Evolutionary conservation across 1,284 basidiomycete species (phyloP), one percentile per base, ranked within the genome.

Genomic region (Malassezia caprae): DNA sequence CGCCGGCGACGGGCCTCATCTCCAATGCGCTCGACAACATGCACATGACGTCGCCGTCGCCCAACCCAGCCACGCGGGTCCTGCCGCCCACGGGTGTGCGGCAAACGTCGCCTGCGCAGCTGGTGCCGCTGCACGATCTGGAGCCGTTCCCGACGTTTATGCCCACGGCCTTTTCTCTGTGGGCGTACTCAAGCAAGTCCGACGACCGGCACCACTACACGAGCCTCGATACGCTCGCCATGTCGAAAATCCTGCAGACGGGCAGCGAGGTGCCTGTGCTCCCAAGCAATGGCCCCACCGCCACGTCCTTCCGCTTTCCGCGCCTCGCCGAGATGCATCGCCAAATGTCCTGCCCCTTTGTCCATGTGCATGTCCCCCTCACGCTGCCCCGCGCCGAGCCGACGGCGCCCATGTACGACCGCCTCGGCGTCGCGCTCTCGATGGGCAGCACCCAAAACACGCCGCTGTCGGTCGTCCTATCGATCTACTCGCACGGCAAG

Each of bases 271-370:
- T 73, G 45, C 68, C 71, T 13, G 54, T 60, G 44, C 51, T 69
- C 53, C 59, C 67, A 34, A 51, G 68, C 17, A 64, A 65, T 35
- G 62, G 62, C 40, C 60, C 68, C 27, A 58, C 59, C 12, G 44
- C 68, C 4, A 64, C 65, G 11, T 55, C 64, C 34, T 62, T 63
- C 57, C 68, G 70, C 32, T 77, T 76, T 64, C 69, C 73, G 8
- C 60, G 58, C 28, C 67, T 77, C 24, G 62, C 62, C 4, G 67
- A 63, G 44, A 76, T 77, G 74, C 64, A 68, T 57, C 62, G 73
- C 26, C 63, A 59, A 44, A 64, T 76, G 44, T 69, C 70, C 6
- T 77, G 76, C 54, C 76, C 76, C 50, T 77, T 76, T 66, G 64
- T 77, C 12, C 75, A 77, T 59, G 63, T 76, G 48, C 67, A 74